Percentiles rank a stretch among this genome's conserved stretches.
Conservation (phyloP, 192 early-diverging fungal species). For the Dissophora globulifera region DNA sequence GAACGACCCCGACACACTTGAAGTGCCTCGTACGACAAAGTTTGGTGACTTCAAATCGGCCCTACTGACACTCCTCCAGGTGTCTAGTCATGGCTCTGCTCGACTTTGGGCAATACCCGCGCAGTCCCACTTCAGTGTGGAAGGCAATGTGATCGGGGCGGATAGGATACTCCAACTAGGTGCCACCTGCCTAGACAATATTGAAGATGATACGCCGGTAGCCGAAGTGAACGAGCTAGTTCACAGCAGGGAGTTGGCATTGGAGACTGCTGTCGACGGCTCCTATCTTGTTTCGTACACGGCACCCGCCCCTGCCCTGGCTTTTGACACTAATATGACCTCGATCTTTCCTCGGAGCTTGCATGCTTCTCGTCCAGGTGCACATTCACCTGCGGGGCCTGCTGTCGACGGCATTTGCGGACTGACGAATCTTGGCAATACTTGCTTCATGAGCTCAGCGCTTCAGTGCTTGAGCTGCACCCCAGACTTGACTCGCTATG, state of each 20-base stretch:
- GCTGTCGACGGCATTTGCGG: constrained; percentile 70
- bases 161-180: not conserved
- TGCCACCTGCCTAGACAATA: constrained; percentile 20
- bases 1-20: constrained; percentile 26
- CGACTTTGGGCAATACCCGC: constrained; percentile 36
- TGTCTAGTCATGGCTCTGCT: not conserved
- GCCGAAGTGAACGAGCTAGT: constrained; percentile 26
- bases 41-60: constrained; percentile 35
- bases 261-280: constrained; percentile 27
- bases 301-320: not conserved
- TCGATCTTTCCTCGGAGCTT: constrained; percentile 10
- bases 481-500: constrained; percentile 69
- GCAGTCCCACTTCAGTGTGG: not conserved
- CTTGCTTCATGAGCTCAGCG: constrained; percentile 90
- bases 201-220: constrained; percentile 30
- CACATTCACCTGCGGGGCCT: constrained; percentile 8
- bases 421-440: constrained; percentile 86
- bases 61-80: constrained; percentile 13
- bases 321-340: not conserved
- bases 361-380: constrained; percentile 15
- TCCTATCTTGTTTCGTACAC: constrained; percentile 7
- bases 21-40: constrained; percentile 29
- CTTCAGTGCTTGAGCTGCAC: constrained; percentile 88
- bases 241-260: constrained; percentile 2
- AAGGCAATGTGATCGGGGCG: constrained; percentile 29